Evolutionary conservation across 2,329 filamentous ascomycete species (phyloP), one percentile per base, ranked within the genome.

Genomic region (Colletotrichum orbiculare): DNA sequence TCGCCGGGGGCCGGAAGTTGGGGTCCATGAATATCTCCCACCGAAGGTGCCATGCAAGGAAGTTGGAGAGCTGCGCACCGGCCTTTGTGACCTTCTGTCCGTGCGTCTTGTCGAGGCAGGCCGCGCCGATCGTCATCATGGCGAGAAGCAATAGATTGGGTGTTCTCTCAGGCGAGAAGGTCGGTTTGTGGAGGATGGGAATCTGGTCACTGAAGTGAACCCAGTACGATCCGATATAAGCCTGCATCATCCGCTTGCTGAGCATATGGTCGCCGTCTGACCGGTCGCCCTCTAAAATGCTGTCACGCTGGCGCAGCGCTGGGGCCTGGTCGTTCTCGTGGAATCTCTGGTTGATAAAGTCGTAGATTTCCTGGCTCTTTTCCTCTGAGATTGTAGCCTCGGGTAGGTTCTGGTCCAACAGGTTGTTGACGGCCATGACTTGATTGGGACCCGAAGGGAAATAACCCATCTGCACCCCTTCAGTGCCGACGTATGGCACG

Each of bases 11-110:
- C 15, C 93, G 85, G 78, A 96, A 97, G 77, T 94, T 93, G 12
- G 87, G 84, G 74, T 97, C 91, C 85, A 94, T 96, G 74, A 98
- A 97, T 42, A 97, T 91, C 75, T 97, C 92, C 93, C 94, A 97
- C 60, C 96, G 87, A n/a, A 97, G 81, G 78, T 97, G 93, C 89
- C 92, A 96, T 1, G 93, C 94, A 39, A 97, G 79, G 72, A 98
- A 97, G 74, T 94, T 95, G 33, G 94, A 93, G 25, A 98, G 81
- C 69, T 94, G 89, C 1, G 92, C 89, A n/a, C 92, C 93, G 13
- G 89, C 87, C 71, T 91, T 87, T 6, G 91, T 94, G 2, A 92
- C 82, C 60, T 91, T 87, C 35, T 87, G 85, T 0, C 92, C 90
- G 73, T 97, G 91, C 1, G 88, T 89, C 74, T 93, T 93, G 73